These are phyloP conservation scores for Ophiocytium majus DNA, from an alignment of 352 stramenopile genomes.

Conservation along the genomic window DNA sequence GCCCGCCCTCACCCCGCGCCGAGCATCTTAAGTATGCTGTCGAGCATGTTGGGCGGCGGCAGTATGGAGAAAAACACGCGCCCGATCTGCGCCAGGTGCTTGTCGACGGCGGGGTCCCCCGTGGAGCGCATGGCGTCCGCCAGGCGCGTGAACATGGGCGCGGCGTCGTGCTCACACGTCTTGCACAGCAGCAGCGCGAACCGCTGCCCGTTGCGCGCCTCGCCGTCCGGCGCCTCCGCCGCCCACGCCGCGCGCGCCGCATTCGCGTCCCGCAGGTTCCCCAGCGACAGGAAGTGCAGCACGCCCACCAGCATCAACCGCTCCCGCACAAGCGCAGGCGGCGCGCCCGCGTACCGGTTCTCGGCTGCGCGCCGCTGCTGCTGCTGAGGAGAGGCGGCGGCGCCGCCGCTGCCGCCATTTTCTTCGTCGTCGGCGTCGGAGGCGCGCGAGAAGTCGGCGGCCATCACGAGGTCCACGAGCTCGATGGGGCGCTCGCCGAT, in stretches of 20 bases:
- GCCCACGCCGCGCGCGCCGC: slow-evolving; percentile 28
- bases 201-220: slow-evolving; percentile 2
- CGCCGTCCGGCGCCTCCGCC: not conserved
- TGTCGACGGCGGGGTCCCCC: not conserved
- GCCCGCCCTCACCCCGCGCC: not conserved
- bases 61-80: slow-evolving; percentile 40
- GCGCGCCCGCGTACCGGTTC: not conserved
- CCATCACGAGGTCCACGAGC: slow-evolving; percentile 16
- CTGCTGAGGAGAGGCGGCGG: not conserved
- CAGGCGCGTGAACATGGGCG: slow-evolving; percentile 36
- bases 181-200: slow-evolving; percentile 44
- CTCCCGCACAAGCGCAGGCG: not conserved
- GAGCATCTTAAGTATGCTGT: slow-evolving; percentile 52
- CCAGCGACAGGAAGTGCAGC: slow-evolving; percentile 45
- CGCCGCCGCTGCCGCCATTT: not conserved
- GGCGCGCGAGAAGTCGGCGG: not conserved
- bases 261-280: slow-evolving; percentile 52
- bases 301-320: slow-evolving; percentile 18
- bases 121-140: not conserved
- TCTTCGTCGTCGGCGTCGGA: not conserved
- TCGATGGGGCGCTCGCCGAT: slow-evolving; percentile 44
- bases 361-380: not conserved
- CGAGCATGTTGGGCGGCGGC: slow-evolving; percentile 41
- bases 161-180: slow-evolving; percentile 53
- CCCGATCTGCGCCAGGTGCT: slow-evolving; percentile 15